Base-by-base conservation (phyloP, 148 eudicot genomes). In the Silene conica region DNA sequence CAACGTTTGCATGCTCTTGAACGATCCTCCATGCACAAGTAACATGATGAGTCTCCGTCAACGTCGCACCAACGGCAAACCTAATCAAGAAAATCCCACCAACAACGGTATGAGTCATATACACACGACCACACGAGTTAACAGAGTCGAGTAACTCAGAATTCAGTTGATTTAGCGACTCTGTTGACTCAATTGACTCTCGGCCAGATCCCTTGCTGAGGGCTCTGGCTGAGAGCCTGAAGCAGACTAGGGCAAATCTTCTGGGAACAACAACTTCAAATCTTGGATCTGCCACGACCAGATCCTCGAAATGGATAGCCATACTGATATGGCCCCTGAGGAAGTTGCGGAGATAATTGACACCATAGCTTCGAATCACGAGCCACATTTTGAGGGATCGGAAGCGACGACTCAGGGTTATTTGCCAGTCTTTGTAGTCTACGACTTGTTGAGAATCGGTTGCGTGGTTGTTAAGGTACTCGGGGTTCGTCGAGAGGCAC, bases 401-500 rank as follows among this genome's bases (percentile, higher is more conserved):
- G 54, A 88, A 88, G 12, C 89, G 48, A 0, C 89, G 82, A 78
- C 89, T 83, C 6, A 88, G 74, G 1, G 84, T 72, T 20, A 88
- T 80, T 63, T 85, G 86, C 92, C 92, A 88, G 61, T 88, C 89
- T 46, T 86, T 88, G 82, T 88, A 88, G 73, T 88, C 92, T 5
- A 88, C 86, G 31, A 88, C 92, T 19, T 77, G 73, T 0, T 81
- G 73, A 10, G 80, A 62, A 1, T 86, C 92, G 0, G 86, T 86
- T 0, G 88, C 88, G 25, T 76, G 81, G 80, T 89, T 89, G 11
- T 80, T 78, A 5, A 86, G 71, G 8, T 76, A 83, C 77, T 85
- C 92, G 0, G 92, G 83, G 68, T 83, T 73, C 3, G 88, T 83
- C 0, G 88, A 83, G 4, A 89, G 78, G 10, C 86, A 81, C 8